Base-by-base conservation (phyloP, 768 basidiomycete genomes). In the Agaricus subrufescens region DNA sequence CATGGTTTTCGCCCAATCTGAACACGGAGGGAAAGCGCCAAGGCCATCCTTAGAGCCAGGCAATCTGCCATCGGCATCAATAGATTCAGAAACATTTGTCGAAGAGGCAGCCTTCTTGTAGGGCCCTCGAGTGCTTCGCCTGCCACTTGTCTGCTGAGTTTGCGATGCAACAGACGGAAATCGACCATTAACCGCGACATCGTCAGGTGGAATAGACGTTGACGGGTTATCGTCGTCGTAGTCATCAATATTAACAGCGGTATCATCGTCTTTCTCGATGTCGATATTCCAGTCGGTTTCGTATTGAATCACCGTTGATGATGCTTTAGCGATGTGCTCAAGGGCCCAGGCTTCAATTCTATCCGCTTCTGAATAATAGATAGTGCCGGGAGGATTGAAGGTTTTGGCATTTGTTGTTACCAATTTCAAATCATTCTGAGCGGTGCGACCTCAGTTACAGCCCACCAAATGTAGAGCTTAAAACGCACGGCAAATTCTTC, bases 241-340 rank as follows among this genome's bases (percentile, higher is more conserved):
- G 7, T 73, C 71, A 40, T 77, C 76, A 26, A 76, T 64, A 42
- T 73, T 71, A 37, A 75, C 66, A 9, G 69, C 62, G 3, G 71
- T 71, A 42, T 80, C 79, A 56, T 82, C 86, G 40, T 87, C 88
- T 37, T 79, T 80, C 63, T 89, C 89, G 8, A 87, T 73, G 51
- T 92, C 89, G 56, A 91, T 86, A 61, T 88, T 90, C 89, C 89
- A 91, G 65, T 90, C 86, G 1, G 86, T 83, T 71, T 91, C 89
- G 65, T 86, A 87, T 54, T 91, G 88, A 56, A 91, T 89, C 42
- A 91, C 89, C 14, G 83, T 87, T 0, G 81, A 72, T 1, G 87
- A 76, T 0, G 86, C 86, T 60, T 84, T 86, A 46, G 79, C 65
- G 62, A 92, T 89, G 60, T 88, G 87, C 6, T 91, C 88, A 12